Evolutionary conservation across 352 stramenopile species (phyloP), one percentile per base, ranked within the genome.

Genomic region (Phytophthora colocasiae): DNA sequence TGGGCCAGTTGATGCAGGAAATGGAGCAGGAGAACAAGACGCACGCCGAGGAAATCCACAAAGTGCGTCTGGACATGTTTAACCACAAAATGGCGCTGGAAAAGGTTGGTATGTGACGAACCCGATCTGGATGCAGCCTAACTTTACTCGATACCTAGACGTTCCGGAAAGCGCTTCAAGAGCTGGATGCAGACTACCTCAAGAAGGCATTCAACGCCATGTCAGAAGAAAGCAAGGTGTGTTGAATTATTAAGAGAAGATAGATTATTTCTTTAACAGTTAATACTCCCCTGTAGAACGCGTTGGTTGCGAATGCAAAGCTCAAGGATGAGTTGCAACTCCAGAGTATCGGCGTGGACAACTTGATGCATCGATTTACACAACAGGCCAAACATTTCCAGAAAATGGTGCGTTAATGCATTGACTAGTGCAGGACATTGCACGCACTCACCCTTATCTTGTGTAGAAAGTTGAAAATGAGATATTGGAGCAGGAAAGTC

Each of bases 21-120:
- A 81, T 92, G 40, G 82, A 90, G 59, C 58, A 75, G 19, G 82
- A 91, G 39, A 88, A 78, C 55, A 85, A 81, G 48, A 75, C 29
- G 7, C 84, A 92, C 50, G 81, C 79, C 7, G 78, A 92, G 19
- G 80, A 92, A 66, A 89, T 92, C 52, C 82, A 92, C 59, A 88
- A 89, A 66, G 80, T 92, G 44, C 77, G 82, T 8, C 71, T 92
- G 38, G 85, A 93, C 58, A 90, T 91, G 83, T 93, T 93, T 60
- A 93, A 93, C 54, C 85, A 92, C 77, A 93, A 92, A 54, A 92
- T 93, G 83, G 83, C 83, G 34, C 71, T 93, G 26, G 85, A 93
- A 63, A 90, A 93, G 79, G 81, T 90, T 34, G 56, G 15, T 43
- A 4, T n/a, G 29, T 22, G 27, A 32, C 22, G 4, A 45, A 31